A percentile compares a stretch with the other conserved stretches of the same genome.
Conservation (phyloP, 164 flowering plant species). For the Macadamia tetraphylla region DNA sequence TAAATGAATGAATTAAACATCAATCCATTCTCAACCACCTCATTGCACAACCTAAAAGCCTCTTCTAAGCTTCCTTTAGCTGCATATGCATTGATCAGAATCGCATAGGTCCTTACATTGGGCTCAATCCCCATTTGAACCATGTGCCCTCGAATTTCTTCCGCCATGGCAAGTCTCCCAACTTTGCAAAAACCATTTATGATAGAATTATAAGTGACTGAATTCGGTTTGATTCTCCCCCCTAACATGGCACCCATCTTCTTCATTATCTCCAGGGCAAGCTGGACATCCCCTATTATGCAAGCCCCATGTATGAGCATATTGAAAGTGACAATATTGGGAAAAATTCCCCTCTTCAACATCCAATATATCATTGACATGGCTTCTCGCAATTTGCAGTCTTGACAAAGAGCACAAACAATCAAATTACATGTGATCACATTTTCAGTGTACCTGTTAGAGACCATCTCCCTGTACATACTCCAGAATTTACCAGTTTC, state of each 20-base stretch:
- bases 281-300: constrained; percentile 22
- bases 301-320: constrained; percentile 47
- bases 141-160: constrained; percentile 28
- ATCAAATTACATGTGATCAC: constrained; percentile 39
- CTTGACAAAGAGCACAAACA: constrained; percentile 37
- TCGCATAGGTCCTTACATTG: constrained; percentile 42
- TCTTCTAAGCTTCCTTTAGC: constrained; percentile 30
- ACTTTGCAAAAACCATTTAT: constrained; percentile 43
- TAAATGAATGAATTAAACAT: constrained; percentile 33
- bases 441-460: constrained; percentile 34
- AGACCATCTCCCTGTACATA: constrained; percentile 29
- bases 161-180: constrained; percentile 25
- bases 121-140: constrained; percentile 22
- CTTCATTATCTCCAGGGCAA: constrained; percentile 28
- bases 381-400: constrained; percentile 32
- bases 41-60: constrained; percentile 32
- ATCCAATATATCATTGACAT: constrained; percentile 29
- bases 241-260: constrained; percentile 35
- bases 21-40: constrained; percentile 37
- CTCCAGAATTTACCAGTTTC: constrained; percentile 31
- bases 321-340: constrained; percentile 41
- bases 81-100: constrained; percentile 38
- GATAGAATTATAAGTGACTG: constrained; percentile 32
- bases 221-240: constrained; percentile 24
- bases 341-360: constrained; percentile 31